Conservation (phyloP, 2,329 filamentous ascomycete genomes). For the Neospermospora avenae region DNA sequence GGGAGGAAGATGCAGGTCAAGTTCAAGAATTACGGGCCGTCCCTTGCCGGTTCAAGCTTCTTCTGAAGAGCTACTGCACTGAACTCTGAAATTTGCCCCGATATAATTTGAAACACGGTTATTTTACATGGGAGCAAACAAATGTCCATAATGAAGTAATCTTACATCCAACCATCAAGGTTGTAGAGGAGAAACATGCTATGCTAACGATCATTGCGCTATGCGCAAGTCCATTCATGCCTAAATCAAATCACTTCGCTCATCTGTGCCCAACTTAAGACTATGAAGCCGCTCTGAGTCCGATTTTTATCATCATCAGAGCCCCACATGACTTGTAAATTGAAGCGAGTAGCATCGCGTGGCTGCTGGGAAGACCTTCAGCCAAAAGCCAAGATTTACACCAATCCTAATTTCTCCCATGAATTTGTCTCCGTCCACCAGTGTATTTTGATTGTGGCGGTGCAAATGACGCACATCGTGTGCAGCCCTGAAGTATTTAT, state of each 20-base stretch:
- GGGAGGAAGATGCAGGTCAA: not conserved
- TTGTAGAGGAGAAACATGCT: not conserved
- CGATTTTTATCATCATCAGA: constrained; percentile 2
- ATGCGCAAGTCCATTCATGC: not conserved
- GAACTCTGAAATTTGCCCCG: not conserved
- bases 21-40: not conserved
- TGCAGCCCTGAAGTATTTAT: not conserved
- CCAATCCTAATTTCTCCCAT: not conserved
- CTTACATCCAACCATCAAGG: constrained; percentile 1
- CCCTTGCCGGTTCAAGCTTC: not conserved
- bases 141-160: not conserved
- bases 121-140: too few species aligned
- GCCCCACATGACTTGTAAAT: not conserved
- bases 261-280: constrained; percentile 1
- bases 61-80: not conserved
- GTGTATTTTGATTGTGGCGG: constrained; percentile 1
- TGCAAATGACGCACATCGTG: not conserved
- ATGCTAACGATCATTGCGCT: not conserved
- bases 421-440: not conserved
- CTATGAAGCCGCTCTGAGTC: not conserved
- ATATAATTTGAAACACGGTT: too few species aligned
- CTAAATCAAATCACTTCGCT: not conserved
- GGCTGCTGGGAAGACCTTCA: constrained; percentile 1
- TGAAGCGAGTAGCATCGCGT: not conserved
- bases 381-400: not conserved